A percentile compares a stretch with the other conserved stretches of the same genome.
These are phyloP conservation scores for Paramarasmius palmivorus DNA, from an alignment of 1,284 basidiomycete genomes.

Conservation along the genomic window DNA sequence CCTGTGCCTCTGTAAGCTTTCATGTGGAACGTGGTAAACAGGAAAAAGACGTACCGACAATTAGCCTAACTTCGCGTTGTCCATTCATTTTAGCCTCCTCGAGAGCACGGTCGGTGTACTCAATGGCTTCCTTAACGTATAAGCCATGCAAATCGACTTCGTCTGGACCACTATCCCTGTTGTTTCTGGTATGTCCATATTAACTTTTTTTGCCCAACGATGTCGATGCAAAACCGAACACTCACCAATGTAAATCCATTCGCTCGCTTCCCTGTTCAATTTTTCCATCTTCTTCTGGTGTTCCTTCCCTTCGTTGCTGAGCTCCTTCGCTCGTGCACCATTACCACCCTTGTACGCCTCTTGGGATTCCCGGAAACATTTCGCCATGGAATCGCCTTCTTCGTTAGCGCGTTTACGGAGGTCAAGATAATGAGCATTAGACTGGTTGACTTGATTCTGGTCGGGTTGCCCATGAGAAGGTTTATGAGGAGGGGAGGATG, in stretches of 20 bases:
- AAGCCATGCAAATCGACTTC: constrained; percentile 91
- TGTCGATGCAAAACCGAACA: background rate
- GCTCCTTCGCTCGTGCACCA: constrained; percentile 79
- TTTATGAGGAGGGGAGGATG: background rate
- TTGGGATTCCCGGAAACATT: constrained; percentile 65
- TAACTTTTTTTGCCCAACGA: background rate
- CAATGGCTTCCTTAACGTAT: constrained; percentile 92
- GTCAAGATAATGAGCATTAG: constrained; percentile 65
- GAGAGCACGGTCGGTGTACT: constrained; percentile 69
- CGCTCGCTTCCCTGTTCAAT: constrained; percentile 83
- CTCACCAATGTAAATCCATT: constrained; percentile 86
- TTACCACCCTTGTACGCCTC: constrained; percentile 72
- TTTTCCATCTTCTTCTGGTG: constrained; percentile 82
- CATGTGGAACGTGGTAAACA: constrained; percentile 6
- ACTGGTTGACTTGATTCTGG: constrained; percentile 65
- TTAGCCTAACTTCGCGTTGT: constrained; percentile 72
- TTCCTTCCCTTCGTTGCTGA: constrained; percentile 82
- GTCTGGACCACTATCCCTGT: constrained; percentile 69
- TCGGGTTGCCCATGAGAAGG: constrained; percentile 36
- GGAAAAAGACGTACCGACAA: constrained; percentile 83
- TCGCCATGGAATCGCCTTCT: constrained; percentile 76
- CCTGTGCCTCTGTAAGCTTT: constrained; percentile 35
- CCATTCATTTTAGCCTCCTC: constrained; percentile 67
- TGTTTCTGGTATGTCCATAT: constrained; percentile 68
- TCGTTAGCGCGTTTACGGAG: constrained; percentile 74